phyloP scores from a whole-genome alignment of 768 basidiomycete genomes.

The Lentinula sp. region DNA sequence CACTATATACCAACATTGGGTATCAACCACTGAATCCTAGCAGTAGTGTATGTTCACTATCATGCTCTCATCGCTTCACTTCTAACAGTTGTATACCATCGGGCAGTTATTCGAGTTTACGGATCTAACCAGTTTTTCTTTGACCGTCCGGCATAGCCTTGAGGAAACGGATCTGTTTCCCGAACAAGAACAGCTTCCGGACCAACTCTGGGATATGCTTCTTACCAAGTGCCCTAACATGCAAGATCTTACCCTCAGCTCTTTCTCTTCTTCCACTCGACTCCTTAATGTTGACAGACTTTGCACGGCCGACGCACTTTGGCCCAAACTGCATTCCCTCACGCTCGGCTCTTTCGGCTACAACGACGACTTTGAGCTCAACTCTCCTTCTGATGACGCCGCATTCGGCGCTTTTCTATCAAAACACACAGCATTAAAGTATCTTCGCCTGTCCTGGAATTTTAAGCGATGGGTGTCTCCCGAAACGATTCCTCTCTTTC shows the following conservation, averaged over 20 bases:
- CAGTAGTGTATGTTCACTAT: conserved; percentile 19
- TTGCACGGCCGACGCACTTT: conserved; percentile 12
- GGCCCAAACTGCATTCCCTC: conserved; percentile 34
- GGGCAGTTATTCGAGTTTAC: conserved; percentile 34
- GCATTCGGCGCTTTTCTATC: conserved; percentile 31
- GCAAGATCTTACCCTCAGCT: conserved; percentile 43
- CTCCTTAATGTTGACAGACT: conserved; percentile 36
- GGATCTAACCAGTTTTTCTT: conserved; percentile 37
- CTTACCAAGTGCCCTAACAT: conserved; percentile 37
- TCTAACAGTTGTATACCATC: neutral
- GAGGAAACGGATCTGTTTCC: conserved; percentile 34
- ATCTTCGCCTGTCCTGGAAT: conserved; percentile 43
- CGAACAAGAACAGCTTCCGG: conserved; percentile 30
- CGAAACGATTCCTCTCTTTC: conserved; percentile 24
- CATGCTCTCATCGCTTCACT: neutral
- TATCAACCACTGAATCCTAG: conserved; percentile 23
- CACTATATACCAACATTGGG: conserved; percentile 40
- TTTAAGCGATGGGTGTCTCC: conserved; percentile 47
- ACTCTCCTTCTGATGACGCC: conserved; percentile 17
- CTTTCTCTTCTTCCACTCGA: conserved; percentile 42
- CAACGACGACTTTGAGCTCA: conserved; percentile 35
- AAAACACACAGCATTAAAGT: conserved; percentile 29
- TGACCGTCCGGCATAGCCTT: conserved; percentile 41
- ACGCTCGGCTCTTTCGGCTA: conserved; percentile 48
- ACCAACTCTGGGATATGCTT: conserved; percentile 43